phyloP scores from a whole-genome alignment of 169 alveolate genomes.

The Cryptosporidium parvum region DNA sequence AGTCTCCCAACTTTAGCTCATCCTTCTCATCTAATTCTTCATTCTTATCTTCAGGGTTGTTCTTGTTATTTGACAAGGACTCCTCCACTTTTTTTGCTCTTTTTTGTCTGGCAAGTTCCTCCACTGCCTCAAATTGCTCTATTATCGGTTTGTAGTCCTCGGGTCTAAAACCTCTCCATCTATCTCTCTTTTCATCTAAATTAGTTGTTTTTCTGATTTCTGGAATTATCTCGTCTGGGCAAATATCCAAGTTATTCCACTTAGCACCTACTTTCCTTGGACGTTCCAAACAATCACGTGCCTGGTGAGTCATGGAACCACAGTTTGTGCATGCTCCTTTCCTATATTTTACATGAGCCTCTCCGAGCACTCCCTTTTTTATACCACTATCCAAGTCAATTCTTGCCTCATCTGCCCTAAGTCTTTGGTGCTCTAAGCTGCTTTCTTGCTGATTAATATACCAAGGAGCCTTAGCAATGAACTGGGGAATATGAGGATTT shows the following conservation, averaged over 20 bases:
- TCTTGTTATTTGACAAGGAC: conserved; percentile 24
- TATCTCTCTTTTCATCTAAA: conserved; percentile 95
- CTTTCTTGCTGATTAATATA: conserved; percentile 81
- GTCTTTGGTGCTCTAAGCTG: conserved; percentile 85
- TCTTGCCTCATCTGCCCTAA: conserved; percentile 78
- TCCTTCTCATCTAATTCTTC: conserved; percentile 65
- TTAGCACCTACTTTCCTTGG: conserved; percentile 97
- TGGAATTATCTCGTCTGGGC: conserved; percentile 92
- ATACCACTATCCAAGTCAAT: conserved; percentile 27
- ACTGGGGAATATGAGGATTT: conserved; percentile 89
- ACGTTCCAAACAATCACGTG: conserved; percentile 96
- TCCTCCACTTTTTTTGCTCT: conserved; percentile 82
- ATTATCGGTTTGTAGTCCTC: conserved; percentile 87
- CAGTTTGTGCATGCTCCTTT: conserved; percentile 99
- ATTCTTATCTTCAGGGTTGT: neutral
- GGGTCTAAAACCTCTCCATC: conserved; percentile 97
- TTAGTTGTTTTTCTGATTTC: conserved; percentile 43
- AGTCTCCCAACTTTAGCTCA: conserved; percentile 77
- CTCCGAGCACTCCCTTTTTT: conserved; percentile 78
- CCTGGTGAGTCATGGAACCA: conserved; percentile 98
- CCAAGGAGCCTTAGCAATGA: conserved; percentile 90
- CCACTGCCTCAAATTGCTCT: conserved; percentile 89
- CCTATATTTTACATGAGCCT: conserved; percentile 84
- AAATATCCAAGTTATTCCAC: conserved; percentile 89
- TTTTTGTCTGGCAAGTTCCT: conserved; percentile 86